A percentile compares a stretch with the other conserved stretches of the same genome.
These are phyloP conservation scores for Byssothecium circinans DNA, from an alignment of 2,329 filamentous ascomycete species.

Conservation along the genomic window DNA sequence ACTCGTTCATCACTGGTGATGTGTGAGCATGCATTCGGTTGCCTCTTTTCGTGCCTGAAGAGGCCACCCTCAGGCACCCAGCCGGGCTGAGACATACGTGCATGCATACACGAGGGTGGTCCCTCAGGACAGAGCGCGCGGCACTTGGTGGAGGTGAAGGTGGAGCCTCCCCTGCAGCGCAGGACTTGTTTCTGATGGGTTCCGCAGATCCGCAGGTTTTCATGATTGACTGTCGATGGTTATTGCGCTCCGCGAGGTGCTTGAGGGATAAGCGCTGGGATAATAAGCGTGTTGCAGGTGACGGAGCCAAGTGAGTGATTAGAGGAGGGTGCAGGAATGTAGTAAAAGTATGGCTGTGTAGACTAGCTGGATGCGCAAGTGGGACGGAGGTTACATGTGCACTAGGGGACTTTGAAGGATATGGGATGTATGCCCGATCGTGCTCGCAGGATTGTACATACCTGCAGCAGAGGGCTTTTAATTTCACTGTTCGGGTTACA, in stretches of 20 bases:
- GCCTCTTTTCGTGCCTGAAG: not conserved
- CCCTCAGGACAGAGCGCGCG: not conserved
- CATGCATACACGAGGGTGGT: conserved; percentile 1
- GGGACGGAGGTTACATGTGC: not conserved
- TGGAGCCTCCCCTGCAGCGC: not conserved
- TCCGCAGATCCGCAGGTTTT: no score
- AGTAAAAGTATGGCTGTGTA: not conserved
- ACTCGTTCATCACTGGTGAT: not conserved
- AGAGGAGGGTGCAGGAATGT: not conserved
- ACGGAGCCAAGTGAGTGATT: not conserved
- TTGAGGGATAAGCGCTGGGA: not conserved
- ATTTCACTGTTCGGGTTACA: not conserved
- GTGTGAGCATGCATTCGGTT: not conserved
- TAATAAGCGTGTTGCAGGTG: not conserved
- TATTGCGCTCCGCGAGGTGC: not conserved
- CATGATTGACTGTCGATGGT: not conserved
- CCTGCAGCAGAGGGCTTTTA: not conserved
- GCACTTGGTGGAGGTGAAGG: not conserved
- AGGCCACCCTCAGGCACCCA: conserved; percentile 3
- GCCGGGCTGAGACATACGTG: conserved; percentile 19
- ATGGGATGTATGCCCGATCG: not conserved
- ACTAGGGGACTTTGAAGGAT: not conserved
- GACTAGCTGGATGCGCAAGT: not conserved
- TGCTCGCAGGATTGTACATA: not conserved
- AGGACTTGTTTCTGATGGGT: no score